phyloP scores from a whole-genome alignment of 2,329 filamentous ascomycete genomes.

The Colletotrichum higginsianum region DNA sequence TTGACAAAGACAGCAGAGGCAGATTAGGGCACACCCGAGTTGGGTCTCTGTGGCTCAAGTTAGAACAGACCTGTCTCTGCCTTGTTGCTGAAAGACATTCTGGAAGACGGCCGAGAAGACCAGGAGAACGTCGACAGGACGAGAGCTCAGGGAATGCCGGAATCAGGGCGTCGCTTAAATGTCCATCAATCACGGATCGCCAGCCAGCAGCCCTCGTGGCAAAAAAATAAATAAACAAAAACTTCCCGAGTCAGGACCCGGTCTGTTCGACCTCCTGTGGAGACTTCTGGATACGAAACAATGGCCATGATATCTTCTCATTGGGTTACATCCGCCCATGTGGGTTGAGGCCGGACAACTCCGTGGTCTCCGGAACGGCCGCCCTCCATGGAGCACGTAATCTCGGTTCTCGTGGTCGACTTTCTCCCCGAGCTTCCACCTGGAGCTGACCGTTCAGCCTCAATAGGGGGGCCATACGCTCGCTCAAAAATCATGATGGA shows the following conservation, averaged over 20 bases:
- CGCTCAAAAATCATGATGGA: not conserved
- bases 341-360: conserved; percentile 16
- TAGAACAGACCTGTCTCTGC: not conserved
- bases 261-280: not conserved
- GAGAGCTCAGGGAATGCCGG: too few species aligned
- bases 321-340: conserved; percentile 1
- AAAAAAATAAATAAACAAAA: not conserved
- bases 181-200: conserved; percentile 2
- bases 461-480: not conserved
- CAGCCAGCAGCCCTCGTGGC: not conserved
- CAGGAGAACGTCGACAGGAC: too few species aligned
- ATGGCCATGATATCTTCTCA: not conserved
- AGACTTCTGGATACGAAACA: conserved; percentile 6
- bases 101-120: too few species aligned
- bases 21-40: too few species aligned
- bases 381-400: conserved; percentile 13
- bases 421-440: conserved; percentile 10
- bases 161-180: too few species aligned
- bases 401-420: conserved; percentile 31
- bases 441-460: not conserved
- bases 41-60: too few species aligned
- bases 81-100: not conserved
- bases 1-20: too few species aligned
- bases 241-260: conserved; percentile 15
- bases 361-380: not conserved